Base-by-base conservation (phyloP, 371 early-diverging fungal species). In the Cokeromyces recurvatus region DNA sequence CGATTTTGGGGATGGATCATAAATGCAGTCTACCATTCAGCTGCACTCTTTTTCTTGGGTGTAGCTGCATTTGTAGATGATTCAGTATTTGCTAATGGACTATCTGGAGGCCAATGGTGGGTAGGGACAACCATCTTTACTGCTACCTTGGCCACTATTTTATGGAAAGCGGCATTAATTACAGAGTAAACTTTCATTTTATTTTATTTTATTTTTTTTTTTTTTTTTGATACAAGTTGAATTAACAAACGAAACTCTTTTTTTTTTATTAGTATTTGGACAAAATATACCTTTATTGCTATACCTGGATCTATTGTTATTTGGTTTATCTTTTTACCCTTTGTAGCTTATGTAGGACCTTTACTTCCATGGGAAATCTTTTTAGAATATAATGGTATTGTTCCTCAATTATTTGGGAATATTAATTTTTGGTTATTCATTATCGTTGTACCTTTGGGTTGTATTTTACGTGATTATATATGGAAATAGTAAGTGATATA, bases 1-100 rank as follows among this genome's bases (percentile, higher is more conserved):
- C 76, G 85, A 27, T 97, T 97, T 70, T 96, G 96, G 95, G 85
- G 87, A 11, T 95, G 92, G 89, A 89, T 93, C 20, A 38, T 79
- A 49, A 97, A 95, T 59, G 95, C 94, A 7, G 89, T 95, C 42
- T 87, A 78, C 66, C 97, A 97, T 70, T 94, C 95, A 32, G 54
- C 59, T 4, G 68, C 66, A 62, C 29, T 62, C 3, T 62, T 57
- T 39, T 62, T 62, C 38, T 39, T 57, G 12, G 55, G 63, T 25
- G 42, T 62, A 46, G 51, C 48, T 7, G 63, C 58, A 17, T 62
- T 62, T 21, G 34, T 25, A 23, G 24, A 53, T 38, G 63, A 62
- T 40, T 46, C 31, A 6, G 55, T 55, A 0, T 62, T 62, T 37
- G 36, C 27, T 22, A 56, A 72, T 43, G 91, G 91, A 2, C 50